Evolutionary conservation across 1,284 basidiomycete species (phyloP).

Genomic region (Termitomyces sp.): DNA sequence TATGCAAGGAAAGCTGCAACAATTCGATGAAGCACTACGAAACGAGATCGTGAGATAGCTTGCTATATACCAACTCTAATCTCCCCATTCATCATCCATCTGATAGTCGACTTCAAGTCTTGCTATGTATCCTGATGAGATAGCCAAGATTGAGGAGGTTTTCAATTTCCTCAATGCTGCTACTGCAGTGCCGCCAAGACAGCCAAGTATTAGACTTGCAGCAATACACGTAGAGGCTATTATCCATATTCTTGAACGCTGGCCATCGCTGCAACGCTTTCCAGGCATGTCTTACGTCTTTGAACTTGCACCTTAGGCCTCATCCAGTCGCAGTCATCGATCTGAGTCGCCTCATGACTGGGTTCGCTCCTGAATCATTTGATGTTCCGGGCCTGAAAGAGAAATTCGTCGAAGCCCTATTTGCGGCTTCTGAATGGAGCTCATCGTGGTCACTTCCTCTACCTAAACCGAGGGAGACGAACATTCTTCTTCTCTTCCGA

Average conservation of each 20-base stretch:
- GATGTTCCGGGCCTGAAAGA: constrained; percentile 42
- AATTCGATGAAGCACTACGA: constrained; percentile 73
- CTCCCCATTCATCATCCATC: constrained; percentile 8
- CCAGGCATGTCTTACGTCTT: constrained; percentile 53
- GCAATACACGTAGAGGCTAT: constrained; percentile 59
- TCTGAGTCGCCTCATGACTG: constrained; percentile 74
- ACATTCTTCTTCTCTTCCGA: constrained; percentile 80
- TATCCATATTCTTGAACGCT: constrained; percentile 64
- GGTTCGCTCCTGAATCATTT: constrained; percentile 54
- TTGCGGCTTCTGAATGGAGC: constrained; percentile 69
- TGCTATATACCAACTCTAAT: background rate
- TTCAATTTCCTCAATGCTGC: constrained; percentile 60
- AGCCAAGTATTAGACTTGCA: constrained; percentile 33
- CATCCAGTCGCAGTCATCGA: constrained; percentile 69
- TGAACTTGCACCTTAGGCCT: background rate
- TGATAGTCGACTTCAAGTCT: constrained; percentile 60
- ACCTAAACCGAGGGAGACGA: constrained; percentile 76
- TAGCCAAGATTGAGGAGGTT: constrained; percentile 56
- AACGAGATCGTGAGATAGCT: constrained; percentile 54
- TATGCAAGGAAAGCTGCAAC: constrained; percentile 78
- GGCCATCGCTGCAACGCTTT: constrained; percentile 80
- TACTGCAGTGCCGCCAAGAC: constrained; percentile 35
- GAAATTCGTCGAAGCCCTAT: constrained; percentile 56
- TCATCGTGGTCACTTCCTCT: constrained; percentile 49
- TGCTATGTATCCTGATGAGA: constrained; percentile 69